Base-by-base conservation (phyloP, 495 filamentous ascomycete genomes). In the Trichocladium uniseriatum region DNA sequence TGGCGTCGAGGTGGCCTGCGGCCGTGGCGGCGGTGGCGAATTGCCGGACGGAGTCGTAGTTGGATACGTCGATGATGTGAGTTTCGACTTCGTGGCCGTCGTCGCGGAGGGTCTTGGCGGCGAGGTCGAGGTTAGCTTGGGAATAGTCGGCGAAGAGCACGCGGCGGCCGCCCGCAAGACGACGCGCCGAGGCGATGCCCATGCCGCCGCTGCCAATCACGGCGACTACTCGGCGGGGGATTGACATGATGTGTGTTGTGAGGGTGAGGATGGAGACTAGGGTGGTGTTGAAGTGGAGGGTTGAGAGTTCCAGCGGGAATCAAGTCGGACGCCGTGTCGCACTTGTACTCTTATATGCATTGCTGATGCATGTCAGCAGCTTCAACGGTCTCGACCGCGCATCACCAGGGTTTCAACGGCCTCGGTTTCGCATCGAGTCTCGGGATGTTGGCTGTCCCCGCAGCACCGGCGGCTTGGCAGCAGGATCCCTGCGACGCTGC, bases 1-100 rank as follows among this genome's bases (percentile, higher is more conserved):
- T 71, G 0, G 89, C 86, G 7, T 90, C 89, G 3, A 94, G 69
- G 43, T 71, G 74, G 45, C 81, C 71, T 21, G 92, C 70, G 60
- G 88, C 82, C 0, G 65, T 59, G 2, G 87, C 67, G 8, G 87
- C 77, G 7, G 73, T 71, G 42, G 53, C 53, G 21, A 59, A 53
- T 3, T 32, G 38, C 15, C 31, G 38, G 41, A 59, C 57, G 0
- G 53, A 49, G 3, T 48, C 45, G 19, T 49, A 58, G 32, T 40
- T 24, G 27, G 55, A 11, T 7, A 61, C 55, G 49, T 61, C 58
- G 34, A 61, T 37, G 16, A 55, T 13, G 27, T 51, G 55, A 0
- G 51, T 53, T 24, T 55, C 36, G 1, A 58, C 52, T 0, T 48
- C 31, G 49, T 55, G 51, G 1, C 55, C 55, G 38, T 51, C 49